Conservation (phyloP, 306 rosid species). For the Cucumis cinereus region DNA sequence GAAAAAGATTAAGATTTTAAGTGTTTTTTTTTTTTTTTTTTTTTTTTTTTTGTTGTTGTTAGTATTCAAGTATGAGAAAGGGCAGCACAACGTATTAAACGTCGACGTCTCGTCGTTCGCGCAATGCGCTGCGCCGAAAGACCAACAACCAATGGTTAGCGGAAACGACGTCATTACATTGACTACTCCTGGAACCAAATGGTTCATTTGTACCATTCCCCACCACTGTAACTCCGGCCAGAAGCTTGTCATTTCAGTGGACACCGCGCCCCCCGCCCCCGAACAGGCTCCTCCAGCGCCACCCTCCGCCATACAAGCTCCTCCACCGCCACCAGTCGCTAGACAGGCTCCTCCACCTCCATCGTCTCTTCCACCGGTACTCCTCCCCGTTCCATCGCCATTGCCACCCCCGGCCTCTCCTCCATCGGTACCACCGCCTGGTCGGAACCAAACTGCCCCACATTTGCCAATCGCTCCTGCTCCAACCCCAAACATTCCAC, state of each 20-base stretch:
- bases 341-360: no score
- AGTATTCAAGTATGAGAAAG: background rate
- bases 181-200: background rate
- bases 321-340: no score
- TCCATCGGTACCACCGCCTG: background rate
- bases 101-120: background rate
- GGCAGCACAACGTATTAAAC: background rate
- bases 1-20: no score
- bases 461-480: background rate
- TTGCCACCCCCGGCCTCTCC: background rate
- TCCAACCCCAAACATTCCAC: background rate
- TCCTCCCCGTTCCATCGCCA: background rate
- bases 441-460: background rate
- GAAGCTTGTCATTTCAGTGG: background rate
- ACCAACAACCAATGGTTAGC: background rate
- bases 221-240: background rate
- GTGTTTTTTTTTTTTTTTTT: no score
- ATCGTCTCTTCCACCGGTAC: background rate
- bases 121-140: background rate
- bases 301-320: background rate
- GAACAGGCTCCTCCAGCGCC: background rate
- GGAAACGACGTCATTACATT: background rate
- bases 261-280: background rate
- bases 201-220: background rate
- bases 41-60: no score